These are phyloP conservation scores for Arthrobotrys sphaeroides DNA, from an alignment of 2,329 filamentous ascomycete genomes.

Conservation along the genomic window DNA sequence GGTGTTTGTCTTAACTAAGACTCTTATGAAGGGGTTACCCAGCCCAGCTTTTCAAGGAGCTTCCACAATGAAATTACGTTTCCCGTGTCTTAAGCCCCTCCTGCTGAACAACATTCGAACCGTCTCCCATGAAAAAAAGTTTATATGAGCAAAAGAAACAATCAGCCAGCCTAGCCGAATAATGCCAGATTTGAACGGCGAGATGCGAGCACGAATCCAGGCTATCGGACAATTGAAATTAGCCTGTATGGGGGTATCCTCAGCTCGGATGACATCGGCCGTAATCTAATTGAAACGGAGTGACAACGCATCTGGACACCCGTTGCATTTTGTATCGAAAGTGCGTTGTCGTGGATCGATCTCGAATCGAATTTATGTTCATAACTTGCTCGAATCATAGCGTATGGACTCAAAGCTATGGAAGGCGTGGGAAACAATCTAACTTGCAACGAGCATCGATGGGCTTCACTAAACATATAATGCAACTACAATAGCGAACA, in stretches of 20 bases:
- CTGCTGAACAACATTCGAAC: no score
- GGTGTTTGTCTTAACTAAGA: no score
- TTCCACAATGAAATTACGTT: background rate
- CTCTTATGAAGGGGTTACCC: no score
- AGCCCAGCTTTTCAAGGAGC: background rate
- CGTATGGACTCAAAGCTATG: background rate
- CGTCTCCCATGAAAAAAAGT: background rate
- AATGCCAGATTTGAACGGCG: constrained; percentile 9
- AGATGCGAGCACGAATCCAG: background rate
- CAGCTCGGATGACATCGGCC: background rate
- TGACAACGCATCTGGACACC: background rate
- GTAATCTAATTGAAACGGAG: background rate
- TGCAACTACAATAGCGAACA: background rate
- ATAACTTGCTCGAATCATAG: background rate
- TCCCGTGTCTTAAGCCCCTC: background rate
- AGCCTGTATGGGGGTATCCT: background rate
- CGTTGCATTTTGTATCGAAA: no score
- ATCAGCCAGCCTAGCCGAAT: background rate
- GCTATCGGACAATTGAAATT: background rate
- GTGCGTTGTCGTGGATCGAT: no score
- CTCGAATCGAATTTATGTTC: no score
- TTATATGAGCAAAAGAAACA: background rate
- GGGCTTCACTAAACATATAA: background rate
- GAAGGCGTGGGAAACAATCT: no score
- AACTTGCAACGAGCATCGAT: background rate